These are phyloP conservation scores for Balakata baccata DNA, from an alignment of 345 rosid species.

Conservation along the genomic window DNA sequence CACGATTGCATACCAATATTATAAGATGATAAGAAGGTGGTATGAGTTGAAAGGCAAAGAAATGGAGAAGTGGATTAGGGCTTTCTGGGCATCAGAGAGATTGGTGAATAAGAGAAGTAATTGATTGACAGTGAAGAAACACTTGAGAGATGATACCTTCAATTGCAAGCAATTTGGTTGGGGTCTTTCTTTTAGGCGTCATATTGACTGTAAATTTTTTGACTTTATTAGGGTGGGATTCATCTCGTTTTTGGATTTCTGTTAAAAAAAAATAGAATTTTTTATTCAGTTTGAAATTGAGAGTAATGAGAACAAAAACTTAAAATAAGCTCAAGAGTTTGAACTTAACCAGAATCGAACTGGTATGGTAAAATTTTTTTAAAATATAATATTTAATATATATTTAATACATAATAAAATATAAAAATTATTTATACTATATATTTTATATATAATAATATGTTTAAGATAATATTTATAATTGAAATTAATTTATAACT, in stretches of 20 bases:
- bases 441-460: no score
- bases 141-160: slow-evolving; percentile 47
- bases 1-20: slow-evolving; percentile 33
- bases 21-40: background rate
- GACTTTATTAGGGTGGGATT: slow-evolving; percentile 5
- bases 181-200: slow-evolving; percentile 4
- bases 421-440: no score
- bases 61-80: slow-evolving; percentile 19
- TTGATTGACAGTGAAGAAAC: slow-evolving; percentile 57
- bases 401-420: no score
- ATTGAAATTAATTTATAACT: no score
- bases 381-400: no score
- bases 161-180: slow-evolving; percentile 69
- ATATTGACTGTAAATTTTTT: background rate
- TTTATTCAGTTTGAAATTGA: background rate
- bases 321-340: no score
- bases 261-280: background rate
- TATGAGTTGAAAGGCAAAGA: background rate
- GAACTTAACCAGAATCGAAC: no score
- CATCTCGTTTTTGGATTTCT: background rate
- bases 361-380: no score
- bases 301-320: background rate
- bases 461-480: no score
- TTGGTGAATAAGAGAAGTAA: slow-evolving; percentile 6
- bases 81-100: background rate